These are phyloP conservation scores for Diaporthe helianthi DNA, from an alignment of 2,329 filamentous ascomycete genomes.

Conservation along the genomic window DNA sequence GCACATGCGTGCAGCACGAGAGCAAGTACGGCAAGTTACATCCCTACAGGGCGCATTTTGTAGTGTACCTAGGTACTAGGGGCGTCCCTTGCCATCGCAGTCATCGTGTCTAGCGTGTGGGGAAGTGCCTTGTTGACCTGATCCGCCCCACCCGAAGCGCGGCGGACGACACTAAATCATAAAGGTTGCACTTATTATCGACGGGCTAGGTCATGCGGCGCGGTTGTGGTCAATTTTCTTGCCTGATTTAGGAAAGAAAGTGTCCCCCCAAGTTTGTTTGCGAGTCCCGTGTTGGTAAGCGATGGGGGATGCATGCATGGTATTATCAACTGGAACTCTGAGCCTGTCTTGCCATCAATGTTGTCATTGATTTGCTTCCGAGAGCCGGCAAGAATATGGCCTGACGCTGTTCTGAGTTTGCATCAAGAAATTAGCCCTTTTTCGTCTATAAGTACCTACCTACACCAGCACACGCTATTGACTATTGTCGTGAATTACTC, in stretches of 20 bases:
- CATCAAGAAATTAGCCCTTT: not conserved
- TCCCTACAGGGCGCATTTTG: no score
- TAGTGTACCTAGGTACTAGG: no score
- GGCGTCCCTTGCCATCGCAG: not conserved
- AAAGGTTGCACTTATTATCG: not conserved
- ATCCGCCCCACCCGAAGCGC: not conserved
- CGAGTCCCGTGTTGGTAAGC: not conserved
- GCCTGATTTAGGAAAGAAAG: not conserved
- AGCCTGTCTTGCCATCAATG: not conserved
- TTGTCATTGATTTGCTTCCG: not conserved
- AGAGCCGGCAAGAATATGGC: not conserved
- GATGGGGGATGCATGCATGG: slow-evolving; percentile 2
- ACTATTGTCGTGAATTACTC: not conserved
- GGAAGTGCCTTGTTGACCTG: not conserved
- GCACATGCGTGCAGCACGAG: no score
- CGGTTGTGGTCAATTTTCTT: slow-evolving; percentile 10
- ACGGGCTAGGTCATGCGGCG: not conserved
- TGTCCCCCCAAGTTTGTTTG: not conserved
- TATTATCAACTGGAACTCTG: not conserved
- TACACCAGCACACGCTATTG: not conserved
- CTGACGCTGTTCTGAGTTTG: not conserved
- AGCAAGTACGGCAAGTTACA: no score
- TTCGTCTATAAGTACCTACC: not conserved
- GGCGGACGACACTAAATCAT: not conserved
- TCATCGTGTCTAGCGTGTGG: not conserved